Evolutionary conservation across 1,139 yeast species (phyloP), one percentile per base, ranked within the genome.

Genomic region (Pichia sorboxylosa): DNA sequence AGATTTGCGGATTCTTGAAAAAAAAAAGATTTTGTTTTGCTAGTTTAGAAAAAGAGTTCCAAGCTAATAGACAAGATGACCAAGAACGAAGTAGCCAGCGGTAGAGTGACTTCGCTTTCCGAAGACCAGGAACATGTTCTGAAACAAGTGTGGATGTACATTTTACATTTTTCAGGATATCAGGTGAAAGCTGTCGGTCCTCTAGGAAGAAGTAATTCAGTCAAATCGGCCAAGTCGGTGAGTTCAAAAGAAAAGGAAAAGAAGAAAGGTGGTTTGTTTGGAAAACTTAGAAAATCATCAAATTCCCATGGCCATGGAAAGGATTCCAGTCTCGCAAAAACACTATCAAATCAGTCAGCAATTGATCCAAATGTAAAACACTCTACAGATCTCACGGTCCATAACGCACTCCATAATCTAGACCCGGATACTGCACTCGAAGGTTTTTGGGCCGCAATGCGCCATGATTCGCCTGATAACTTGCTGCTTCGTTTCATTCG

Each of bases 131-230:
- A 80, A 47, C 59, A 66, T 35, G 63, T 63, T 26, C 63, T 84
- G 45, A 83, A 83, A 55, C 87, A 81, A 49, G 64, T 75, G 31
- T 80, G 92, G 90, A 73, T 80, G 26, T 68, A 73, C 40, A 48
- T 78, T 29, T 57, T 82, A 39, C 69, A 67, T 36, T 70, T 64
- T 35, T 66, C 74, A 61, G 90, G 84, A 4, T 64, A 73, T 34
- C 28, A 37, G 36, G 32, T 51, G 41, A 29, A 38, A 45, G 45
- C 46, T 11, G 36, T 44, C n/a, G 42, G 52, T 22, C 47, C 46
- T 17, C 44, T 51, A 2, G 19, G 23, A 10, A 36, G 33, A 24
- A 34, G 48, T 2, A 27, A 26, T 19, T 30, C 43, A 1, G 21
- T 29, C 2, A 25, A 25, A 9, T 24, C 29, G 7, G 14, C 34